phyloP scores from a whole-genome alignment of 306 rosid genomes.

The Ochetophila trinervis region DNA sequence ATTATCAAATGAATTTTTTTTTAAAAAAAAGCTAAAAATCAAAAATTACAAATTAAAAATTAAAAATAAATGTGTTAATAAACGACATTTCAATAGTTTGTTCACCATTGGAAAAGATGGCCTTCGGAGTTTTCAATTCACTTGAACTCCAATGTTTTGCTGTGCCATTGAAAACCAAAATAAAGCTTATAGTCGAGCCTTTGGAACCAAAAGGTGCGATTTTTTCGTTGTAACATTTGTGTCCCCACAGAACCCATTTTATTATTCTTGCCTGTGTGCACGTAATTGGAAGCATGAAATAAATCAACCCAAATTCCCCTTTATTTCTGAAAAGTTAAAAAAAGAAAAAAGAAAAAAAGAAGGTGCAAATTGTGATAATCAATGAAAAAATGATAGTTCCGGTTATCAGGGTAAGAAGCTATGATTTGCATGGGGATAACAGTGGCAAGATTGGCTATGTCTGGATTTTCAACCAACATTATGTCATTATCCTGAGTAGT shows the following conservation, averaged over 20 bases:
- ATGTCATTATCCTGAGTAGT: too few species aligned
- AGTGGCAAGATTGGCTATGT: neutral
- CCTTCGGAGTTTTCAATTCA: neutral
- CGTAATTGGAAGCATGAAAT: neutral
- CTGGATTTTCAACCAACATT: neutral
- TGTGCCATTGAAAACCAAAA: neutral
- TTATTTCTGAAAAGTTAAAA: neutral
- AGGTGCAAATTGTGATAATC: neutral
- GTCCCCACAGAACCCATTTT: neutral
- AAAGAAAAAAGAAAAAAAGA: neutral
- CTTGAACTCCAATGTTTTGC: neutral
- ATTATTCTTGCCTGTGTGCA: slow-evolving; percentile 6
- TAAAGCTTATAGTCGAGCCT: neutral
- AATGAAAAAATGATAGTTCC: neutral
- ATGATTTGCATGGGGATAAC: slow-evolving; percentile 5
- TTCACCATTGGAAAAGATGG: slow-evolving; percentile 3
- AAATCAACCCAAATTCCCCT: neutral
- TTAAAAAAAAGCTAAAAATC: too few species aligned
- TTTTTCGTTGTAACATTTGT: neutral
- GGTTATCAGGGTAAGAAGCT: neutral
- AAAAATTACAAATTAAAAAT: too few species aligned
- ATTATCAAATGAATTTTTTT: too few species aligned
- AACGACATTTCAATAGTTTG: neutral
- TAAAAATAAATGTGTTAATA: too few species aligned
- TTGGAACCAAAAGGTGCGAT: neutral